A percentile compares a stretch with the other conserved stretches of the same genome.
Conservation (phyloP, 2,329 filamentous ascomycete species). For the Chaetoscypha palmicola region DNA sequence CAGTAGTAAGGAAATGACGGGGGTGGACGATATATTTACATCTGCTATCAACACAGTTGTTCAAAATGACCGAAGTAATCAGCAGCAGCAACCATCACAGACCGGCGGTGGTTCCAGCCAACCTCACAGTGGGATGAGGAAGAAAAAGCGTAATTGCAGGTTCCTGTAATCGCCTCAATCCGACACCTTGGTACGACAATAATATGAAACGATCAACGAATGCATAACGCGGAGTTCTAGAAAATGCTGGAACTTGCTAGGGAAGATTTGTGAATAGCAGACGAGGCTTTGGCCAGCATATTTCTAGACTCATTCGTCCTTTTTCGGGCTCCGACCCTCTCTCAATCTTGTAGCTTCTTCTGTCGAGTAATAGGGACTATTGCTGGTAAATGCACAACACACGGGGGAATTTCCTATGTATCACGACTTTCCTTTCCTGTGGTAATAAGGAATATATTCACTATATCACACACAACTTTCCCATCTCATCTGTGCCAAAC, state of each 20-base stretch:
- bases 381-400: constrained; percentile 18
- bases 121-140: constrained; percentile 45
- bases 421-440: constrained; percentile 25
- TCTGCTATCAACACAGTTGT: constrained; percentile 85
- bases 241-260: constrained; percentile 17
- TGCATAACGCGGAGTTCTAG: constrained; percentile 27
- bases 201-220: constrained; percentile 27
- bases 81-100: constrained; percentile 16
- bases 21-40: constrained; percentile 95
- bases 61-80: constrained; percentile 63
- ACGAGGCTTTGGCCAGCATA: constrained; percentile 16
- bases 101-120: constrained; percentile 16
- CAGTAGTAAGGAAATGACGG: constrained; percentile 94
- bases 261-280: constrained; percentile 17
- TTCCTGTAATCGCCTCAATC: constrained; percentile 50
- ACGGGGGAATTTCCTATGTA: constrained; percentile 27
- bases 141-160: constrained; percentile 79
- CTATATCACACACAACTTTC: constrained; percentile 5
- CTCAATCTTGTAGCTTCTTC: constrained; percentile 15
- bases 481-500: constrained; percentile 5
- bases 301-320: constrained; percentile 12
- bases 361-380: constrained; percentile 22
- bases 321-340: constrained; percentile 14
- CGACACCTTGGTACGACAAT: constrained; percentile 24
- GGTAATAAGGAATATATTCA: constrained; percentile 42